Evolutionary conservation across 345 rosid genomes (phyloP).

Genomic region (Gossypium longicalyx): DNA sequence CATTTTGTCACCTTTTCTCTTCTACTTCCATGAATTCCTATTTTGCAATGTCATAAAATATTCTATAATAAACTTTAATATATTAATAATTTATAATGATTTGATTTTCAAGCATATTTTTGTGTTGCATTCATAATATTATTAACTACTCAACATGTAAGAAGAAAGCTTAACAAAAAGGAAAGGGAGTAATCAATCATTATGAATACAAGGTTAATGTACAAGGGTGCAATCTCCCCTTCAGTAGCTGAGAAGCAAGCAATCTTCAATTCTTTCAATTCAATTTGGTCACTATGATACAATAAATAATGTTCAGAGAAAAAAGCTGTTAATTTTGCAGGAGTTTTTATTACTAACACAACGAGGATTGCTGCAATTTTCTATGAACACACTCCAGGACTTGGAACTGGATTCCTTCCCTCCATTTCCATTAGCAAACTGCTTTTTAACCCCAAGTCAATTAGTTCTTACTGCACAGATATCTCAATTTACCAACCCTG

Average conservation of each 20-base stretch:
- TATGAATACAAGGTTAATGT: background rate
- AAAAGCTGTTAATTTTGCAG: background rate
- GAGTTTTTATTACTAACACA: conserved; percentile 14
- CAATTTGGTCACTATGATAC: conserved; percentile 11
- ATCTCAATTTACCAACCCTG: conserved; percentile 11
- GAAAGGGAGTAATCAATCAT: background rate
- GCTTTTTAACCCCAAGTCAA: conserved; percentile 8
- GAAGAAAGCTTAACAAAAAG: background rate
- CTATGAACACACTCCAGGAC: conserved; percentile 12
- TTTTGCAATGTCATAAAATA: background rate
- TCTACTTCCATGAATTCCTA: background rate
- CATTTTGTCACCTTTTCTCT: no score
- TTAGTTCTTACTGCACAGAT: conserved; percentile 20
- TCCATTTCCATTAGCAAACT: conserved; percentile 3
- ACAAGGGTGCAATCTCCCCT: conserved; percentile 13
- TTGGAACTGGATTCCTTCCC: conserved; percentile 1
- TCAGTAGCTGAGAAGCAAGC: conserved; percentile 16
- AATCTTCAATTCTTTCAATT: conserved; percentile 21
- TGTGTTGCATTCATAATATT: no score
- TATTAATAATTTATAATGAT: no score
- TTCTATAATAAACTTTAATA: no score
- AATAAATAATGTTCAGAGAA: background rate
- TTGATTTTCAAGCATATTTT: no score
- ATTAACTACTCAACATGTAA: no score
- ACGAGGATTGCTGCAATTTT: background rate